Base-by-base conservation (phyloP, 345 rosid species). In the Citrus mangshanensis region DNA sequence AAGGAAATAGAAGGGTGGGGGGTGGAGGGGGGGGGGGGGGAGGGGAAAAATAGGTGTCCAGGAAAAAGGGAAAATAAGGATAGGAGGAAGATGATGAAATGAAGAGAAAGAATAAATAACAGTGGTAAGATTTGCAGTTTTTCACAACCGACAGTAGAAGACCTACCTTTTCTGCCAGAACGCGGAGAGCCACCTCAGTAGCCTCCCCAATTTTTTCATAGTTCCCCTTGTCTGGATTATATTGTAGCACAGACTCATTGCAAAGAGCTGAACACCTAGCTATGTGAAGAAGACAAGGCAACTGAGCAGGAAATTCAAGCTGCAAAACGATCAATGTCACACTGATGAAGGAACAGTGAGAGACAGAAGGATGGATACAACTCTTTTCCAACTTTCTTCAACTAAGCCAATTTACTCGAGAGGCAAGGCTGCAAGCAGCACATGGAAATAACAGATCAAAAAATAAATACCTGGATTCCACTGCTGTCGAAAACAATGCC, bases 181-280 rank as follows among this genome's bases (percentile, higher is more conserved):
- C 98, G 38, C 98, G 95, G 58, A 96, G 90, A 67, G 99, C 99
- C 78, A 96, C 99, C 91, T 96, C 99, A 80, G 99, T 96, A 77
- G 99, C 92, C 87, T 96, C 98, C 70, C 99, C 99, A 80, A 96
- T 96, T 81, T 96, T 96, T 86, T 96, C 99, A 78, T 91, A 94
- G 75, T 79, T 86, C 61, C 90, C 93, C 73, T 93, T 94, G 79
- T 96, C 99, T 68, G 97, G 98, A 87, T 96, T 96, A 84, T 96
- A 96, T 83, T 94, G 99, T 82, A 96, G 85, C 72, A 91, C 81
- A 79, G 99, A 96, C 81, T 93, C 99, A 65, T 96, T 96, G 89
- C 99, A 96, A 71, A 96, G 90, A 65, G 99, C 91, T 80, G 98
- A 96, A 85, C 99, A 92, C 95, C 91, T 94, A 40, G 99, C 98